phyloP scores from a whole-genome alignment of 1,284 basidiomycete species.

The Coniophora puteana region DNA sequence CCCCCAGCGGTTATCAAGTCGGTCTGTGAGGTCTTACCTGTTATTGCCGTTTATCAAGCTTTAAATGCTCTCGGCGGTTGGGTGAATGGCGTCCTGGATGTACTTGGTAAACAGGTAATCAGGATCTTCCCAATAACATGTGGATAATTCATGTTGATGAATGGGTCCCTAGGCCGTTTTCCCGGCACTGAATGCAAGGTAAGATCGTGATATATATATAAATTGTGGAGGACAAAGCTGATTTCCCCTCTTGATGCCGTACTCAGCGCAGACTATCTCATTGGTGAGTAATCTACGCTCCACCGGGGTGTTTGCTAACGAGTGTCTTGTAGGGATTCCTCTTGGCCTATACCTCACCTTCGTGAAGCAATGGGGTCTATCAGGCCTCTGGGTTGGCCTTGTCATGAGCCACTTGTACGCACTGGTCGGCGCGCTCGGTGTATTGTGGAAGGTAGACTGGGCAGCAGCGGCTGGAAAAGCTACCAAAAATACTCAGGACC shows the following conservation, averaged over 20 bases:
- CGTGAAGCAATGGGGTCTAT: conserved; percentile 19
- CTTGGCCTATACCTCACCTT: conserved; percentile 26
- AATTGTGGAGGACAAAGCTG: background rate
- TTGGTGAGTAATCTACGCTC: conserved; percentile 15
- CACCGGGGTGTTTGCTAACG: background rate
- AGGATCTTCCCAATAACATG: background rate
- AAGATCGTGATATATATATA: background rate
- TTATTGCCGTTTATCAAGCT: conserved; percentile 21
- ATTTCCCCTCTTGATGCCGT: conserved; percentile 6
- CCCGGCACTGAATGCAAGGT: conserved; percentile 24
- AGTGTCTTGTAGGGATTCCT: conserved; percentile 19
- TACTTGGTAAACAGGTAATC: conserved; percentile 17
- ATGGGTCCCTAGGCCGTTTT: conserved; percentile 10
- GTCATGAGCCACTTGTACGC: conserved; percentile 19
- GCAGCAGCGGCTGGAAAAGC: no score
- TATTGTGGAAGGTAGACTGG: no score
- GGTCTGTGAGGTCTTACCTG: conserved; percentile 16
- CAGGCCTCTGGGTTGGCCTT: conserved; percentile 22
- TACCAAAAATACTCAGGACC: no score
- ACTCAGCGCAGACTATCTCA: conserved; percentile 17
- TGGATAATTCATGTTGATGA: background rate
- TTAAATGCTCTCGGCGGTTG: conserved; percentile 21
- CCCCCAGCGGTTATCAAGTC: conserved; percentile 15
- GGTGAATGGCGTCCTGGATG: conserved; percentile 17
- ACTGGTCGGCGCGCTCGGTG: no score